These are phyloP conservation scores for Cyberlindnera misumaiensis DNA, from an alignment of 805 yeast species.

Conservation along the genomic window DNA sequence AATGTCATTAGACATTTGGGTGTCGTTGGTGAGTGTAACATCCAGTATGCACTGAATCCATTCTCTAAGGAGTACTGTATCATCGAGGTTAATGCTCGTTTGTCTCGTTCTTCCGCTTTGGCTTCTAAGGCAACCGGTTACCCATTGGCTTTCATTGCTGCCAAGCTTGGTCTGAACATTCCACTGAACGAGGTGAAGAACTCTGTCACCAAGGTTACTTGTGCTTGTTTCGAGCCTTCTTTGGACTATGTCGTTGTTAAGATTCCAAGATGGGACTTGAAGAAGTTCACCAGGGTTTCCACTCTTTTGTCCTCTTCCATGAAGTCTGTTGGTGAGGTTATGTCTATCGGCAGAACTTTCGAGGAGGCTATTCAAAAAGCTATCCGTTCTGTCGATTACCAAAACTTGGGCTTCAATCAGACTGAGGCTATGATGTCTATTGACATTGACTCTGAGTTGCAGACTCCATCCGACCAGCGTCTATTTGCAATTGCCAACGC, in stretches of 20 bases:
- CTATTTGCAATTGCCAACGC: slow-evolving; percentile 96
- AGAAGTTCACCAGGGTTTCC: slow-evolving; percentile 90
- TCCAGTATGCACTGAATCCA: slow-evolving; percentile 94
- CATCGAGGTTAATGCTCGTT: slow-evolving; percentile 96
- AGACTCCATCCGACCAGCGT: slow-evolving; percentile 96
- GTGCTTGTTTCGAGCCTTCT: slow-evolving; percentile 96
- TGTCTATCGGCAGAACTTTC: slow-evolving; percentile 95
- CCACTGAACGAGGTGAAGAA: slow-evolving; percentile 88
- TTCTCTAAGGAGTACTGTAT: slow-evolving; percentile 91
- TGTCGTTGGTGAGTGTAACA: slow-evolving; percentile 98
- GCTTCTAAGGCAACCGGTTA: slow-evolving; percentile 99
- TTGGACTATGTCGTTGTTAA: slow-evolving; percentile 94
- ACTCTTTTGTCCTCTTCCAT: slow-evolving; percentile 82
- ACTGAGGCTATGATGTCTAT: slow-evolving; percentile 78
- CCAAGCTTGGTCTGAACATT: slow-evolving; percentile 88
- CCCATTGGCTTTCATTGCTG: slow-evolving; percentile 97
- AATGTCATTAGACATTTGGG: slow-evolving; percentile 96
- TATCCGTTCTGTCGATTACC: slow-evolving; percentile 92
- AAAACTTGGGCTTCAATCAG: slow-evolving; percentile 81
- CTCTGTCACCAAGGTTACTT: slow-evolving; percentile 88
- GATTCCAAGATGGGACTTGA: slow-evolving; percentile 98
- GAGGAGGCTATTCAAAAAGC: slow-evolving; percentile 98
- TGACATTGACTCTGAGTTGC: slow-evolving; percentile 87
- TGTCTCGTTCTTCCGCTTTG: slow-evolving; percentile 96
- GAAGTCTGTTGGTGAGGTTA: slow-evolving; percentile 99